Percentiles rank a stretch among this genome's conserved stretches.
These are phyloP conservation scores for Colletotrichum paranaense DNA, from an alignment of 2,329 filamentous ascomycete genomes.

Conservation along the genomic window DNA sequence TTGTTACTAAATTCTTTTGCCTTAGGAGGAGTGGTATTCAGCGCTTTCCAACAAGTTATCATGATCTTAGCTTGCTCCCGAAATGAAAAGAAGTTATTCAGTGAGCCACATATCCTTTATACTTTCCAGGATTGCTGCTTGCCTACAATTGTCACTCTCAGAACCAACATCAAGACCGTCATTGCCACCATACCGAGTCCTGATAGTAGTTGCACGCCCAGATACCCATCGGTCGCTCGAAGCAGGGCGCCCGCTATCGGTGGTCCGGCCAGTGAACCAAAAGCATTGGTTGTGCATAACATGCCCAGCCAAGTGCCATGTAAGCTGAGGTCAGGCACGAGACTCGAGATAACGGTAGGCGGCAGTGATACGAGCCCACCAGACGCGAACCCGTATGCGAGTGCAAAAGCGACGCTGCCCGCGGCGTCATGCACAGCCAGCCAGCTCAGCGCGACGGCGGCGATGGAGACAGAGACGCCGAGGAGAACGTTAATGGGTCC, in stretches of 20 bases:
- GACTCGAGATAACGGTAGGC: conserved; percentile 52
- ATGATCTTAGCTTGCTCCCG: too few species aligned
- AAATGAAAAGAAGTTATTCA: too few species aligned
- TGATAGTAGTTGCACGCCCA: conserved; percentile 44
- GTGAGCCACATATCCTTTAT: background rate
- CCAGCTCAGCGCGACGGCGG: conserved; percentile 52
- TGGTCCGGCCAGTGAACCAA: conserved; percentile 49
- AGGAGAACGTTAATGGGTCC: conserved; percentile 55
- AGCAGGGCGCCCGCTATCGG: conserved; percentile 54
- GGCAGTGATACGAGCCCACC: conserved; percentile 57
- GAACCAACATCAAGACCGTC: background rate
- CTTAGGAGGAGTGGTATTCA: too few species aligned
- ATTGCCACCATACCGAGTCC: conserved; percentile 40
- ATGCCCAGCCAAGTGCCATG: conserved; percentile 59
- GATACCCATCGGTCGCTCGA: conserved; percentile 37
- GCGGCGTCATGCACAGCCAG: conserved; percentile 48
- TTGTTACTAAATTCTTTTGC: too few species aligned
- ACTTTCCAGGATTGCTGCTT: background rate
- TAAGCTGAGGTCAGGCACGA: conserved; percentile 52
- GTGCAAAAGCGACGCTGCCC: conserved; percentile 54
- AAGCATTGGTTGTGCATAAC: conserved; percentile 48
- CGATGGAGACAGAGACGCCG: conserved; percentile 45
- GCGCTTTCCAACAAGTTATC: too few species aligned
- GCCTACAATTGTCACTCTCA: background rate
- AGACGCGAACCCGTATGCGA: conserved; percentile 59